Base-by-base conservation (phyloP, 2,329 filamentous ascomycete genomes). In the Clonostachys sp. region DNA sequence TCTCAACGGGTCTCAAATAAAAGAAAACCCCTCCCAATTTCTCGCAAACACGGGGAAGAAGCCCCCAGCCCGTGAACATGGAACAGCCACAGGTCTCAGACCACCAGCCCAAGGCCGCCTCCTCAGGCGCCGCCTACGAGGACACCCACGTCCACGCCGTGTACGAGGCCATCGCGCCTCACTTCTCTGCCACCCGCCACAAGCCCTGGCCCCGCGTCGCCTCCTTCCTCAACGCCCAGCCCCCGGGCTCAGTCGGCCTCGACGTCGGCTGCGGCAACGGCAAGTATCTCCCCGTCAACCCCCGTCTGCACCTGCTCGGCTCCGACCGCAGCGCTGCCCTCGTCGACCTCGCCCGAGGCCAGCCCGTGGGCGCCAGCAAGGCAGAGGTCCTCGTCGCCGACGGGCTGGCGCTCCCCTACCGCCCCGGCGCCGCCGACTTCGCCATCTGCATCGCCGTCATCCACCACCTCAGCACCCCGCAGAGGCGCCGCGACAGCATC, bases 231-330 rank as follows among this genome's bases (percentile, higher is more conserved):
- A 70, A 74, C 44, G 71, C 73, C 34, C 79, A 87, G 43, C 62
- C 75, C 1, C 70, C 83, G 12, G 92, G 91, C 24, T 80, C 88
- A 44, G 70, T 97, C 48, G 94, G 94, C 10, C 76, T 96, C 34
- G 94, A 99, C 67, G 77, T 97, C 48, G 94, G 94, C 51, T 97
- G 94, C 68, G 94, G 94, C 50, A 99, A 99, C 70, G 94, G 94
- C 56, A 97, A 97, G 74, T 96, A 97, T 65, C 74, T 97, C 51
- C 73, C 79, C 50, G 87, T 95, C 48, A 95, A 95, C 67, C 77
- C 75, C 18, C 69, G 81, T 57, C 70, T 96, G 44, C 91, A 88
- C 70, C 86, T 96, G 46, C 64, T 97, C 50, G 92, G 84, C 48
- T 92, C 87, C 48, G 94, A 97, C 72, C 81, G 90, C 73, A 95